These are phyloP conservation scores for Cercospora canescens DNA, from an alignment of 2,329 filamentous ascomycete genomes.

Conservation along the genomic window DNA sequence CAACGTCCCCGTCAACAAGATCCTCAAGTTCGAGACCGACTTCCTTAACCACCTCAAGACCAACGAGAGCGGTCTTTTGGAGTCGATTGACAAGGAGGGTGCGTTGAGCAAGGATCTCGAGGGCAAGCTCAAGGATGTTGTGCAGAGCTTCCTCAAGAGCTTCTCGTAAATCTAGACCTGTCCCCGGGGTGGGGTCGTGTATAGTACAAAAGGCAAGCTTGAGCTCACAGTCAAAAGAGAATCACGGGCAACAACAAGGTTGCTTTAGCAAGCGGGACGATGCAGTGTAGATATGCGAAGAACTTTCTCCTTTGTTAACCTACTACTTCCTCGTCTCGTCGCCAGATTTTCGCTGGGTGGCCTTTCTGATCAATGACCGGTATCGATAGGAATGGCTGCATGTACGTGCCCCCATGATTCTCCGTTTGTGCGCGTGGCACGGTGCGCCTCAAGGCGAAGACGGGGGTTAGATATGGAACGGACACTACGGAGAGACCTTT, in stretches of 20 bases:
- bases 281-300: constrained; percentile 33
- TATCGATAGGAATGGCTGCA: background rate
- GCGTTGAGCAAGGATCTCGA: constrained; percentile 93
- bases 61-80: constrained; percentile 81
- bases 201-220: constrained; percentile 35
- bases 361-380: background rate
- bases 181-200: constrained; percentile 28
- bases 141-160: constrained; percentile 86
- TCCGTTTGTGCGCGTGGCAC: background rate
- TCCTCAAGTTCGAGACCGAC: constrained; percentile 91
- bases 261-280: constrained; percentile 17
- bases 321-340: background rate
- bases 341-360: background rate
- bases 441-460: background rate
- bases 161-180: constrained; percentile 56
- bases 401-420: background rate
- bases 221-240: constrained; percentile 24
- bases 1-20: constrained; percentile 82
- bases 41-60: constrained; percentile 89
- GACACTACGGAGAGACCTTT: background rate
- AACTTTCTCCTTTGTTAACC: constrained; percentile 30
- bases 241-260: constrained; percentile 14
- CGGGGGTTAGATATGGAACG: background rate
- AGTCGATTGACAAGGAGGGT: constrained; percentile 93
- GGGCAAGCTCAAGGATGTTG: constrained; percentile 75